These are phyloP conservation scores for Monilinia laxa DNA, from an alignment of 2,329 filamentous ascomycete species.

Conservation along the genomic window DNA sequence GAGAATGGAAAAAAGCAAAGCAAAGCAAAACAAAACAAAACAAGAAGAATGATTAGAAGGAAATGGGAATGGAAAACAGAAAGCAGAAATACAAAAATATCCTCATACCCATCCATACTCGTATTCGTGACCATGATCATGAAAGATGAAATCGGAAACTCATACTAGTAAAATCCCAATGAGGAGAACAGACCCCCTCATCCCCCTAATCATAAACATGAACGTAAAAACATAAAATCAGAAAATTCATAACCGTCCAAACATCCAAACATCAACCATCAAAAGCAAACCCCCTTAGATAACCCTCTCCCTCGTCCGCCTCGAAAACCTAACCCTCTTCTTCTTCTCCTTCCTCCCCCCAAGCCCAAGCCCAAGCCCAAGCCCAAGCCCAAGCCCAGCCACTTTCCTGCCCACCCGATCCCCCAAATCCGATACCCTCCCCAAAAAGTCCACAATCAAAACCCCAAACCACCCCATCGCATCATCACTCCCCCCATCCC, in stretches of 20 bases:
- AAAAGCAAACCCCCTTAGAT: not conserved
- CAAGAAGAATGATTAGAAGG: not conserved
- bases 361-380: not conserved
- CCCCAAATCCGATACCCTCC: not conserved
- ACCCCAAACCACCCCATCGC: not conserved
- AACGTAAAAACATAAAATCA: not conserved
- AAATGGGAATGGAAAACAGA: not conserved
- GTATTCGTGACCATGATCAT: not conserved
- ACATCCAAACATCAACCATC: not conserved
- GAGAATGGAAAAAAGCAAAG: not conserved
- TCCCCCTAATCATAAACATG: not conserved
- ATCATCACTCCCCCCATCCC: not conserved
- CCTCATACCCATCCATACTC: not conserved
- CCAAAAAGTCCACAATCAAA: not conserved
- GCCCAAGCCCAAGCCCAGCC: not conserved
- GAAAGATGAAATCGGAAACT: not conserved
- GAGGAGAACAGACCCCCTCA: not conserved
- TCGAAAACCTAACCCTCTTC: slow-evolving; percentile 12
- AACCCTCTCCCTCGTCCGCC: not conserved
- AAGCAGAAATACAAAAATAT: not conserved
- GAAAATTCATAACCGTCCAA: not conserved
- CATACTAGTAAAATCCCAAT: not conserved
- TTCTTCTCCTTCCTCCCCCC: not conserved
- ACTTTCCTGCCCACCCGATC: not conserved
- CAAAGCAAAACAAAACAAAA: too few relatives aligned